A percentile compares a stretch with the other conserved stretches of the same genome.
Conservation (phyloP, 495 filamentous ascomycete genomes). For the Trichoderma asperelloides region DNA sequence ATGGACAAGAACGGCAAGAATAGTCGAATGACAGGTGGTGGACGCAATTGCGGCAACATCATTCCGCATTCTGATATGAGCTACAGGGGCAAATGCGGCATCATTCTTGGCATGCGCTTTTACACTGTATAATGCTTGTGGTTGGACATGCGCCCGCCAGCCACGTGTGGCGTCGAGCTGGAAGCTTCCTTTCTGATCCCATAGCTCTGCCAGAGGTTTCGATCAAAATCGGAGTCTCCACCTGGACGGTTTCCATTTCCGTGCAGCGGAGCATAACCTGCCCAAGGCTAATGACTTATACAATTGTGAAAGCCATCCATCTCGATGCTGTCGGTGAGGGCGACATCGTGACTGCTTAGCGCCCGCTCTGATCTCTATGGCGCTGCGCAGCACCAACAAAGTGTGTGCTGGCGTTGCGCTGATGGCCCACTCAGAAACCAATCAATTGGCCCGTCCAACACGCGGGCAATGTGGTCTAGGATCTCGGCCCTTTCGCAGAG, state of each 20-base stretch:
- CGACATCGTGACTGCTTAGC: no score
- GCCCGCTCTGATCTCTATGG: no score
- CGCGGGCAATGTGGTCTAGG: not conserved
- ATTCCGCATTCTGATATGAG: not conserved
- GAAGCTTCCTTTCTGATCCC: not conserved
- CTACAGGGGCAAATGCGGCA: not conserved
- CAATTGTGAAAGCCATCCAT: no score
- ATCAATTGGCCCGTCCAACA: not conserved
- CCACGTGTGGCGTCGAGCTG: not conserved
- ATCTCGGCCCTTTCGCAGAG: not conserved
- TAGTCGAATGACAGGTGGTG: not conserved
- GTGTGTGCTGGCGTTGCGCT: not conserved
- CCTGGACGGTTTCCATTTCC: not conserved
- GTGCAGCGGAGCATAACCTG: no score
- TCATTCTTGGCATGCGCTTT: not conserved
- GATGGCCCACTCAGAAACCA: not conserved
- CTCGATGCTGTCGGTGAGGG: no score
- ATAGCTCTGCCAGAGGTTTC: not conserved
- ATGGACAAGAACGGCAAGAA: no score
- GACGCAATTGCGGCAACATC: no score
- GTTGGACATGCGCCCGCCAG: not conserved
- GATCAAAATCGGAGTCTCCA: not conserved
- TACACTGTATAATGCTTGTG: not conserved
- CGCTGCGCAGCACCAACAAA: not conserved
- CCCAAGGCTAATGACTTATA: no score